These are phyloP conservation scores for Trametes pubescens DNA, from an alignment of 1,284 basidiomycete genomes.

Conservation along the genomic window DNA sequence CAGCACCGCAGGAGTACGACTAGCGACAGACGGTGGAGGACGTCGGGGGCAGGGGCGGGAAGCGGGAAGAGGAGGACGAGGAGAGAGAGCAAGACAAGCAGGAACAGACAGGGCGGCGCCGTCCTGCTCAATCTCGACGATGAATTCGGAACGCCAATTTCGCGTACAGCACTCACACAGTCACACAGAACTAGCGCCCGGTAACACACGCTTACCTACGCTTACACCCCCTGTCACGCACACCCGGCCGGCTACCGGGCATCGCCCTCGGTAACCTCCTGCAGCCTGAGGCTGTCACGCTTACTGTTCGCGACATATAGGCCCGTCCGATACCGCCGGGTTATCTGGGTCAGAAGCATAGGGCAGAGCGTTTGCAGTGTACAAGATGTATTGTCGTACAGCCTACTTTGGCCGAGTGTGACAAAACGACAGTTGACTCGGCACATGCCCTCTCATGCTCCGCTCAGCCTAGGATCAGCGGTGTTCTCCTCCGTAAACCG, in stretches of 20 bases:
- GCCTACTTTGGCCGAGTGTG: background rate
- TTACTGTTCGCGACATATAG: background rate
- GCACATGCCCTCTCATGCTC: background rate
- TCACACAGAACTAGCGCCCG: conserved; percentile 3
- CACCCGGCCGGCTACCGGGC: background rate
- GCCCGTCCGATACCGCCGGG: no score
- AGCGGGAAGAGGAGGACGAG: conserved; percentile 10
- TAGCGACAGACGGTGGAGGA: conserved; percentile 20
- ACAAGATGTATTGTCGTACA: conserved; percentile 25
- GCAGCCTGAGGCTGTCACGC: background rate
- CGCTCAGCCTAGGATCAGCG: background rate
- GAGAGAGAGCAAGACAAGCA: conserved; percentile 12
- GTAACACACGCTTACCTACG: background rate
- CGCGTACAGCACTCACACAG: conserved; percentile 20
- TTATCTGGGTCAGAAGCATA: background rate
- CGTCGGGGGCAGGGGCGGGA: conserved; percentile 22
- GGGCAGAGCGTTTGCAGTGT: background rate
- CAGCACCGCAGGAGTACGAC: conserved; percentile 23
- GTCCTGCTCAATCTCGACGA: conserved; percentile 26
- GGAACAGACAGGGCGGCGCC: conserved; percentile 7
- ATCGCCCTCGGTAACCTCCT: background rate
- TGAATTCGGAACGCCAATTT: conserved; percentile 30
- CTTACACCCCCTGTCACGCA: background rate
- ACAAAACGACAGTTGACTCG: background rate
- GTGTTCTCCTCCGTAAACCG: background rate